Evolutionary conservation across 805 yeast genomes (phyloP).

Genomic region (Saccharomyces mikatae): DNA sequence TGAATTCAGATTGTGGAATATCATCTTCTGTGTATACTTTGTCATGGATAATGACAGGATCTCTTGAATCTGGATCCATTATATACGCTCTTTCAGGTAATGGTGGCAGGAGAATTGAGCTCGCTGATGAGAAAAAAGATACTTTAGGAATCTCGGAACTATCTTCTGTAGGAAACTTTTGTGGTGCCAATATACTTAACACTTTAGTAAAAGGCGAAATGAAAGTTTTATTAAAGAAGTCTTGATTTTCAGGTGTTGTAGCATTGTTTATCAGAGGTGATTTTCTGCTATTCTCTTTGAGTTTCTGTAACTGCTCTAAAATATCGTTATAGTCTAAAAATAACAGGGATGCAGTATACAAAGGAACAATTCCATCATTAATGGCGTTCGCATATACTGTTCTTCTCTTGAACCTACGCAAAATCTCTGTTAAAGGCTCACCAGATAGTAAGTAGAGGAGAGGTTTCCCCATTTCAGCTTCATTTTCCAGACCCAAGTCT

Average conservation of each 20-base stretch:
- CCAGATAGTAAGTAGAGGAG: constrained; percentile 55
- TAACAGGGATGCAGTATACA: constrained; percentile 61
- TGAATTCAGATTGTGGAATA: constrained; percentile 31
- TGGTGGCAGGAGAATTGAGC: constrained; percentile 61
- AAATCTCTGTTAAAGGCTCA: constrained; percentile 48
- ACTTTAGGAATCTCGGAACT: constrained; percentile 46
- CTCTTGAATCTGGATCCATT: constrained; percentile 54
- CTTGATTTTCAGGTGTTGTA: constrained; percentile 7
- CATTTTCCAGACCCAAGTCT: constrained; percentile 54
- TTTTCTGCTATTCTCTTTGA: constrained; percentile 5
- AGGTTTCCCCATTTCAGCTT: constrained; percentile 40
- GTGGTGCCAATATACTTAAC: constrained; percentile 37
- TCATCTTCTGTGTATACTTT: constrained; percentile 47
- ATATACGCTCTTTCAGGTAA: constrained; percentile 54
- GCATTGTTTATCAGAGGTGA: constrained; percentile 1
- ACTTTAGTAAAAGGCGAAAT: constrained; percentile 40
- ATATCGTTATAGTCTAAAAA: constrained; percentile 58
- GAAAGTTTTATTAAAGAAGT: constrained; percentile 23
- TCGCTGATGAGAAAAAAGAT: constrained; percentile 62
- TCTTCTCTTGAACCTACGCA: constrained; percentile 51
- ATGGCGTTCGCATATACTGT: constrained; percentile 69
- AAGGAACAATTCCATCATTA: constrained; percentile 77
- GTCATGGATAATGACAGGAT: constrained; percentile 59
- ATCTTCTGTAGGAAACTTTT: constrained; percentile 10
- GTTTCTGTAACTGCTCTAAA: constrained; percentile 23